Percentiles rank a stretch among this genome's conserved stretches.
Evolutionary conservation across 176 grass and related monocot species (phyloP).

Genomic region (Eragrostis curvula): DNA sequence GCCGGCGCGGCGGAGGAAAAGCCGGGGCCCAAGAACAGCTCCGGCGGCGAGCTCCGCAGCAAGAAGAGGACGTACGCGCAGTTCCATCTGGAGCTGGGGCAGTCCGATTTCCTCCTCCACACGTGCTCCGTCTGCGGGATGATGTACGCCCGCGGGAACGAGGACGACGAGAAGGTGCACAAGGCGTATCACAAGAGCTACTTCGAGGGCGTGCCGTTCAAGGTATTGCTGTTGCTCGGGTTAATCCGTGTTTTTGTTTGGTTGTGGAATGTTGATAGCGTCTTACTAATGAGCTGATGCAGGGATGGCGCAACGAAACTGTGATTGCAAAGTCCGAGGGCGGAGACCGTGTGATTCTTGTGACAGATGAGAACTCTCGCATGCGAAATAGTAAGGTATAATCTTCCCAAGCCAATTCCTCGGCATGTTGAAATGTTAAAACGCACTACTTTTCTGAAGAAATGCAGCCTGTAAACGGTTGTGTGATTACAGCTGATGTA

Average conservation of each 20-base stretch:
- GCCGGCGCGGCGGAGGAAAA: slow-evolving; percentile 20
- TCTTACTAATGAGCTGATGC: slow-evolving; percentile 10
- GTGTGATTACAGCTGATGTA: neutral
- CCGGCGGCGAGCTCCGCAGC: slow-evolving; percentile 44
- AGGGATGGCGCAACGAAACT: slow-evolving; percentile 82
- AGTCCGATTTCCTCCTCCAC: slow-evolving; percentile 81
- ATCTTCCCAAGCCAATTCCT: neutral
- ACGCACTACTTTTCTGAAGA: neutral
- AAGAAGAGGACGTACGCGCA: slow-evolving; percentile 89
- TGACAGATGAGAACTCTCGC: slow-evolving; percentile 42
- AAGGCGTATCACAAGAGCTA: slow-evolving; percentile 76
- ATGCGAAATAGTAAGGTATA: slow-evolving; percentile 54
- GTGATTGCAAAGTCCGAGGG: slow-evolving; percentile 50
- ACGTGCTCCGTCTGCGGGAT: slow-evolving; percentile 79
- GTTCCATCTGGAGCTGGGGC: slow-evolving; percentile 93
- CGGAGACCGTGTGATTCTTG: slow-evolving; percentile 57
- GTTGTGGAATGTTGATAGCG: neutral
- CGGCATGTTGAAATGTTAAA: slow-evolving; percentile 1
- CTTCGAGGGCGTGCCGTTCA: slow-evolving; percentile 70
- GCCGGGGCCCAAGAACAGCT: neutral
- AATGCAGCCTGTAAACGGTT: neutral
- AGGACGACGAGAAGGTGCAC: slow-evolving; percentile 83
- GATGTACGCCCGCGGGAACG: slow-evolving; percentile 80
- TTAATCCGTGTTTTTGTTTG: neutral
- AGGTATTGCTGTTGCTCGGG: slow-evolving; percentile 43